Conservation (phyloP, 805 yeast genomes). For the Gaillardinia entomophila region DNA sequence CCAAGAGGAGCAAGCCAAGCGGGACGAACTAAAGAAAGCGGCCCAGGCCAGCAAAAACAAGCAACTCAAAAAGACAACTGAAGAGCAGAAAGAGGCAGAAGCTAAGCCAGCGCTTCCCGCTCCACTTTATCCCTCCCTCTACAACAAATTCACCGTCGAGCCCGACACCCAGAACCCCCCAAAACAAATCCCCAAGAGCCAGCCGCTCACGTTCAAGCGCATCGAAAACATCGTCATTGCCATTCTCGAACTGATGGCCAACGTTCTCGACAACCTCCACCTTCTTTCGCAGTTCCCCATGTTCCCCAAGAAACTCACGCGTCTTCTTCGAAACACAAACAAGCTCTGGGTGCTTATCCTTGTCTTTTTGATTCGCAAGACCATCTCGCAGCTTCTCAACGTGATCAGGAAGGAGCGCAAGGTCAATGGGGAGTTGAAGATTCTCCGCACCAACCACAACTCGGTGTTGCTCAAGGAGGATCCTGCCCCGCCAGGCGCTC, state of each 20-base stretch:
- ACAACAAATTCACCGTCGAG: constrained; percentile 17
- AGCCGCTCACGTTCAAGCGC: constrained; percentile 22
- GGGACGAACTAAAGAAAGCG: constrained; percentile 1
- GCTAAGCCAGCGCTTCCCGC: constrained; percentile 18
- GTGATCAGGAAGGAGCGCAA: constrained; percentile 33
- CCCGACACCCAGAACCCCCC: constrained; percentile 1
- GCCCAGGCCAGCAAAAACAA: constrained; percentile 1
- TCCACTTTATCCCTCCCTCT: constrained; percentile 30
- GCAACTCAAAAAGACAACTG: background rate
- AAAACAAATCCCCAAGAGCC: constrained; percentile 1
- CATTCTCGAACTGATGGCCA: constrained; percentile 31
- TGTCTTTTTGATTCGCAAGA: constrained; percentile 35
- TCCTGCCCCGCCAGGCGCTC: too few species aligned
- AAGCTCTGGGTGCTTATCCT: constrained; percentile 38
- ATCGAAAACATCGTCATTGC: constrained; percentile 24
- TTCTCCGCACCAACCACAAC: constrained; percentile 18
- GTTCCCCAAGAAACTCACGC: constrained; percentile 30
- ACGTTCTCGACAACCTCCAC: constrained; percentile 36
- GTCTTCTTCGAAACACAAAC: constrained; percentile 35
- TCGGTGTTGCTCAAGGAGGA: constrained; percentile 14
- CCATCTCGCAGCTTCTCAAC: constrained; percentile 36
- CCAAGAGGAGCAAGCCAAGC: constrained; percentile 12
- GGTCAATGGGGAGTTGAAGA: constrained; percentile 29
- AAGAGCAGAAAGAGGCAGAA: constrained; percentile 1
- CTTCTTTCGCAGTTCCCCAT: constrained; percentile 37